Evolutionary conservation across 495 filamentous ascomycete genomes (phyloP), one percentile per base, ranked within the genome.

Genomic region (Schizothecium vesticola): DNA sequence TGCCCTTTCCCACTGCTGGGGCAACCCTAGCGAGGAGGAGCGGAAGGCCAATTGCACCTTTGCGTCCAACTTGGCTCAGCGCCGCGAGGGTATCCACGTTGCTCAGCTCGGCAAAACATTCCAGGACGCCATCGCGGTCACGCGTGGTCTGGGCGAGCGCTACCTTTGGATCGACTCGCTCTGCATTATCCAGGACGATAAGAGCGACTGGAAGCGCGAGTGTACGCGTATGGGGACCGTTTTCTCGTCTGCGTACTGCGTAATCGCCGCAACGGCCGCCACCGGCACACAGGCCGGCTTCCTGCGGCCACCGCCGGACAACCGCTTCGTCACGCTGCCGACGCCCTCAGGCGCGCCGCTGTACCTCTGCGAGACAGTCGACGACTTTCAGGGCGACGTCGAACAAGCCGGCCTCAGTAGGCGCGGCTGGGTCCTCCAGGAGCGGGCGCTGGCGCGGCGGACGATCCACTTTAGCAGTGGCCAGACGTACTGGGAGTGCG

Each of bases 401-500:
- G 56, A 70, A 3, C 28, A 76, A 59, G 73, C 67, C 4, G 59
- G 56, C 1, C 72, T 82, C 3, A 79, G 76, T 59, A 65, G 69
- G 26, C 65, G 80, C 5, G 80, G 73, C 0, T 83, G 80, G 81
- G 77, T 81, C 0, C 59, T 81, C 19, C 79, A 82, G 59, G 81
- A 83, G 68, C 66, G 75, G 3, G 78, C 70, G 0, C 64, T 83
- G n/a, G 72, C 80, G 1, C 73, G 76, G 7, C 65, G 80, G 21
- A 78, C 78, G 5, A 79, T 83, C 23, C 69, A 77, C 68, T 82
- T 81, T 67, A 77, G 76, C 0, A 67, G 65, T 12, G 74, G 55
- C 9, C 78, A 81, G 59, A 73, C 72, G 1, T 82, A 81, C 61
- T 81, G 71, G 72, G 79, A 82, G 60, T 83, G 81, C 68, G 79